Base-by-base conservation (phyloP, 106 monocot species). In the Phalaenopsis aphrodite region DNA sequence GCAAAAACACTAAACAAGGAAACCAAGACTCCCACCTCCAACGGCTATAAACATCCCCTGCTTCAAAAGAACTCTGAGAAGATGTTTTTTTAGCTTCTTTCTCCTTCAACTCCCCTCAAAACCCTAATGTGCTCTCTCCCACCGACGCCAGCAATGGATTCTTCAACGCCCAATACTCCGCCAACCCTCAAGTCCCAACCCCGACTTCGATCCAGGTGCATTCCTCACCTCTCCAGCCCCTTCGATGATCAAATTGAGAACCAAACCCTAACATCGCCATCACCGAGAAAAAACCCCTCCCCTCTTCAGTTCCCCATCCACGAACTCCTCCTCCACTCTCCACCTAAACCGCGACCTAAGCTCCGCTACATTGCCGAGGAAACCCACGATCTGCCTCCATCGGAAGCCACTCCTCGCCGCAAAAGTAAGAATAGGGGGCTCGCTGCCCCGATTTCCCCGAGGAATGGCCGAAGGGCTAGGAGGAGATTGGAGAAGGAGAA, bases 261-360 rank as follows among this genome's bases (percentile, higher is more conserved):
- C 71, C 82, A 18, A 79, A 75, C n/a, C 81, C 67, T 57, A 68
- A 21, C 81, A 12, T 69, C 84, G 47, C 81, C 81, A 41, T 74
- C 74, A 30, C 72, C 87, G 12, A 15, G 72, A 1, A 78, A 87
- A 76, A 79, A 82, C 47, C 66, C 92, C 5, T 88, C 86, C 66
- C 86, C 87, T 19, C 84, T 84, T 67, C 83, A 84, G 67, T 82
- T 87, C 81, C 72, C 85, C 78, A 48, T 64, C 83, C 79, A 83
- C 76, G 87, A 89, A 1, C 89, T 94, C 65, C 87, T 94, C 42
- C 82, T 87, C 36, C 89, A 91, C 30, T 83, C 83, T 6, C 87
- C 89, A 19, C 82, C 89, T 4, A 23, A 14, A 49, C 80, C 65
- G 18, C 76, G 72, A 75, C 73, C 79, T 30, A 81, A 73, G 67